phyloP scores from a whole-genome alignment of 805 yeast species.

The Candida adriatica region DNA sequence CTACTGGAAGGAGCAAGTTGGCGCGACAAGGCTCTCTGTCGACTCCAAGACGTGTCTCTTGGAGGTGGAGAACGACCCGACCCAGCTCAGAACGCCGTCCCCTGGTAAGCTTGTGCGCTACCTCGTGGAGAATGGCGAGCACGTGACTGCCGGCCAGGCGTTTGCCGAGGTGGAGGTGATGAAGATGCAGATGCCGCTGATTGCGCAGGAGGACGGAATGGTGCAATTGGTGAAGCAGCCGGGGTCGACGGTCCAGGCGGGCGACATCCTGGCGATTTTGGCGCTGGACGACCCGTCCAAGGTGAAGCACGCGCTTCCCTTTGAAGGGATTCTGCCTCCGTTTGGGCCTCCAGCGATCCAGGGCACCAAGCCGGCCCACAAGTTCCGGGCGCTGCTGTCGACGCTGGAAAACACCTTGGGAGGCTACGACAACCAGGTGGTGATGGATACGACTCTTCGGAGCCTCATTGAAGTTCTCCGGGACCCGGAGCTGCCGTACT shows the following conservation, averaged over 20 bases:
- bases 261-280: constrained; percentile 92
- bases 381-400: constrained; percentile 49
- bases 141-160: constrained; percentile 83
- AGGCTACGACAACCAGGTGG: constrained; percentile 95
- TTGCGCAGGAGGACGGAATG: constrained; percentile 89
- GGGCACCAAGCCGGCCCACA: constrained; percentile 82
- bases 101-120: constrained; percentile 96
- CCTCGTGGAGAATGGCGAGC: constrained; percentile 93
- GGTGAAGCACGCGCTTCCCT: constrained; percentile 94
- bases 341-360: constrained; percentile 75
- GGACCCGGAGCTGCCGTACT: constrained; percentile 79
- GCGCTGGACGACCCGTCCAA: constrained; percentile 94
- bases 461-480: constrained; percentile 66
- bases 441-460: constrained; percentile 77
- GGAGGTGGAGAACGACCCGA: constrained; percentile 96
- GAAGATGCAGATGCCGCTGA: constrained; percentile 99
- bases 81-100: constrained; percentile 96
- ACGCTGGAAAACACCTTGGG: constrained; percentile 72
- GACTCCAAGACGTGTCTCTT: constrained; percentile 91
- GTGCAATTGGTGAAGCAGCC: constrained; percentile 95
- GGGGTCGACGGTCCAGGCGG: constrained; percentile 94
- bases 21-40: constrained; percentile 90
- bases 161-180: constrained; percentile 98
- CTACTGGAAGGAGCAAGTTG: constrained; percentile 97
- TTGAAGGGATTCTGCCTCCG: constrained; percentile 88